Evolutionary conservation across 768 basidiomycete species (phyloP), one percentile per base, ranked within the genome.

Genomic region (Trametes villosa): DNA sequence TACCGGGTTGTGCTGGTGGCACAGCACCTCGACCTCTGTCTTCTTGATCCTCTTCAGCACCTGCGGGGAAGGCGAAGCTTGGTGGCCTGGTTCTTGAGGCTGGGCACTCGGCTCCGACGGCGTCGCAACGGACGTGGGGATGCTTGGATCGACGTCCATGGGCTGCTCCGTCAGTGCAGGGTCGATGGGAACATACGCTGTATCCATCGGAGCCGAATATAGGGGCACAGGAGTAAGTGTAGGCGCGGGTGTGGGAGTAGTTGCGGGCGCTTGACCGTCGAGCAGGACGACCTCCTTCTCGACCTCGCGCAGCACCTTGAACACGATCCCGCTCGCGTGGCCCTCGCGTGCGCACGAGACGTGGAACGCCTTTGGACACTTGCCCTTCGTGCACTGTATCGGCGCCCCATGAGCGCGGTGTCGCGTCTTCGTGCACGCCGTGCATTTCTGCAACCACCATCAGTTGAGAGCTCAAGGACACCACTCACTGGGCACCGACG

Each of bases 321-420:
- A 93, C 24, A 84, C 76, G 42, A 92, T 81, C 11, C 82, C 84
- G 4, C 76, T 71, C 3, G 76, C 75, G 12, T 72, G 74, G 1
- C 86, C 84, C 20, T 85, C 81, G 41, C 81, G 77, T 0, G 97
- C 96, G 72, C 97, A 99, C 3, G 87, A 89, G 29, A 97, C 89
- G 69, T 98, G 96, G 76, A 94, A 97, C 0, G 96, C 92, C 70
- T 91, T 92, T 12, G 91, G 81, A 67, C 96, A 98, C 76, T 95
- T 96, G 45, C 94, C 95, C 73, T 92, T 93, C 17, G 92, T 92
- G 71, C 96, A 98, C 70, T 98, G 96, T 26, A 97, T 87, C 26
- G 89, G 89, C 0, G 89, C 91, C 18, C 89, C 92, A 62, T 92
- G 92, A 0, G 76, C 78, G 68, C 88, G 91, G 12, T 78, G 73